Conservation (phyloP, 2,329 filamentous ascomycete genomes). For the Coniochaeta hoffmannii region DNA sequence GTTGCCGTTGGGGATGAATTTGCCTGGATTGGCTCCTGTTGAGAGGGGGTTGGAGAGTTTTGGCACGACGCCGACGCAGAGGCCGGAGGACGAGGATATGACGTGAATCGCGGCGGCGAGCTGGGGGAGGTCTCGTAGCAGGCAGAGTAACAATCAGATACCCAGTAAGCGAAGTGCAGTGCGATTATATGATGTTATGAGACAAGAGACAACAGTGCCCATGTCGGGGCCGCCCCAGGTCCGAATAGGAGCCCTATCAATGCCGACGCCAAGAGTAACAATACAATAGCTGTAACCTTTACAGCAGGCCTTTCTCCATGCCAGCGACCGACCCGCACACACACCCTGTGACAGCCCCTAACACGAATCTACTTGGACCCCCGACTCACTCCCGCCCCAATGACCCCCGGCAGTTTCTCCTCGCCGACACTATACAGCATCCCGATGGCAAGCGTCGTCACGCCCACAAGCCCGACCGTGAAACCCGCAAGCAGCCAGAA, state of each 20-base stretch:
- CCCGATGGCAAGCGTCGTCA: constrained; percentile 64
- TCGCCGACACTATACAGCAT: constrained; percentile 78
- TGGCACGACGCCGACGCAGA: constrained; percentile 32
- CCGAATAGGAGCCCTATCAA: neutral
- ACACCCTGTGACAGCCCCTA: neutral
- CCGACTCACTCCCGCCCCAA: constrained; percentile 85
- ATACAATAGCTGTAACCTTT: neutral
- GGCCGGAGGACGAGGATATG: constrained; percentile 21
- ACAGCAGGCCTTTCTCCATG: neutral
- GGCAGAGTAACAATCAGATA: neutral
- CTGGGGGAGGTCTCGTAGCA: neutral
- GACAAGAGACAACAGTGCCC: neutral
- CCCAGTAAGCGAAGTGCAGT: neutral
- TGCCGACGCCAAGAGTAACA: constrained; percentile 4
- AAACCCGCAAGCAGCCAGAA: constrained; percentile 84
- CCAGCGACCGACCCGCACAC: neutral
- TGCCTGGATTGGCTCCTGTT: constrained; percentile 13
- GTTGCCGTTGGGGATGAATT: constrained; percentile 11
- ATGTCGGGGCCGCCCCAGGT: neutral
- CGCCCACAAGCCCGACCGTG: constrained; percentile 59
- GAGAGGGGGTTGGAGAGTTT: constrained; percentile 40
- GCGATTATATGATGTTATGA: neutral
- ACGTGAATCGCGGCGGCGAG: neutral
- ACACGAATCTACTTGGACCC: constrained; percentile 51
- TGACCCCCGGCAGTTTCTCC: constrained; percentile 84